phyloP scores from a whole-genome alignment of 768 basidiomycete species.

The Pleurotus cornucopiae region DNA sequence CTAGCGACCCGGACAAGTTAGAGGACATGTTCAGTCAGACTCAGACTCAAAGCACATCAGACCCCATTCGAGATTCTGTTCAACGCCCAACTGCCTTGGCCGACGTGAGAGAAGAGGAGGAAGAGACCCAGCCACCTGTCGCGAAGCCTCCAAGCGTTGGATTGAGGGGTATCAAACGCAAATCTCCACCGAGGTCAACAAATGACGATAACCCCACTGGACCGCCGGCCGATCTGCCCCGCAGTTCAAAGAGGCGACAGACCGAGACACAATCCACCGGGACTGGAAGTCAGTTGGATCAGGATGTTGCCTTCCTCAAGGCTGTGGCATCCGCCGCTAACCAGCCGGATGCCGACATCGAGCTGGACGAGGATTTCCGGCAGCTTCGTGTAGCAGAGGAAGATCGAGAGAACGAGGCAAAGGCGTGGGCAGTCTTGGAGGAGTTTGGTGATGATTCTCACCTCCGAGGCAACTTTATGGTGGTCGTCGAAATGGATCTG shows the following conservation, averaged over 20 bases:
- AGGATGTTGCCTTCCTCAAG: slow-evolving; percentile 64
- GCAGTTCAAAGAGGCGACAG: neutral
- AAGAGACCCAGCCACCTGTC: slow-evolving; percentile 13
- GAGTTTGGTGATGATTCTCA: slow-evolving; percentile 62
- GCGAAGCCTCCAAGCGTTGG: neutral
- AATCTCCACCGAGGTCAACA: neutral
- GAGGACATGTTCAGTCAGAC: slow-evolving; percentile 24
- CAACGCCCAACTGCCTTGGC: slow-evolving; percentile 3
- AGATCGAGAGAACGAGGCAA: slow-evolving; percentile 42
- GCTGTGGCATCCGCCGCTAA: slow-evolving; percentile 71
- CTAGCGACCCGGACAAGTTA: slow-evolving; percentile 47
- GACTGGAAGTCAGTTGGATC: slow-evolving; percentile 42
- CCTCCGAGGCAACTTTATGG: slow-evolving; percentile 77
- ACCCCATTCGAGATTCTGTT: neutral
- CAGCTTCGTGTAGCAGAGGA: slow-evolving; percentile 69
- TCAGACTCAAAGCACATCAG: slow-evolving; percentile 25
- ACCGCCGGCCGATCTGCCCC: slow-evolving; percentile 13
- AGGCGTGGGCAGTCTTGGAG: slow-evolving; percentile 56
- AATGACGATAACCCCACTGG: neutral
- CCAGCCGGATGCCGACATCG: slow-evolving; percentile 63
- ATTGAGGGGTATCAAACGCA: neutral
- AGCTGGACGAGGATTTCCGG: slow-evolving; percentile 78
- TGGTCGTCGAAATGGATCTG: slow-evolving; percentile 64
- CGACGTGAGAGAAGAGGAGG: slow-evolving; percentile 14
- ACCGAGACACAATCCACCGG: neutral